These are phyloP conservation scores for Combretum micranthum DNA, from an alignment of 345 rosid genomes.

Conservation along the genomic window DNA sequence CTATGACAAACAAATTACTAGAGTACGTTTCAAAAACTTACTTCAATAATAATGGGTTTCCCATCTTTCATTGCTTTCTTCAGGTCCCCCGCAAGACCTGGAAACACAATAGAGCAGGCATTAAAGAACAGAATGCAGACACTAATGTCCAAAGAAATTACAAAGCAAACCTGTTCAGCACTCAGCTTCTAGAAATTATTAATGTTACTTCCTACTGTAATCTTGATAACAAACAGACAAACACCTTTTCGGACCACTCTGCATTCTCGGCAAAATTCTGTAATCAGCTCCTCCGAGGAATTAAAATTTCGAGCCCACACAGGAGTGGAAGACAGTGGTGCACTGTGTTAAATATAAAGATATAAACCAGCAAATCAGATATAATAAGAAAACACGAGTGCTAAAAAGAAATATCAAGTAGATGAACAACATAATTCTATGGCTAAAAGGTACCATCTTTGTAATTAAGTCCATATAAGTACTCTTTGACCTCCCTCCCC, in stretches of 20 bases:
- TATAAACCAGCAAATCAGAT: conserved; percentile 3
- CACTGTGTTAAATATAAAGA: conserved; percentile 34
- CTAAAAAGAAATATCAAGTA: neutral
- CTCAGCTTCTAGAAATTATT: conserved; percentile 6
- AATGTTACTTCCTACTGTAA: neutral
- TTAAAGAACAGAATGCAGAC: too few species aligned
- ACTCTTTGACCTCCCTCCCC: too few species aligned
- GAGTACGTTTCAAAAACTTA: conserved; percentile 8
- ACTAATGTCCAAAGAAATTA: neutral
- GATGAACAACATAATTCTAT: neutral
- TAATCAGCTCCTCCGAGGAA: conserved; percentile 83
- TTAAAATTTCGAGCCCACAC: conserved; percentile 85
- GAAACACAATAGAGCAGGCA: neutral
- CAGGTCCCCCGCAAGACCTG: conserved; percentile 97
- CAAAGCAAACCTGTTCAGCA: neutral
- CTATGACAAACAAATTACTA: too few species aligned
- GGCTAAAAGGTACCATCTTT: conserved; percentile 1
- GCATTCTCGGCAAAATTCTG: conserved; percentile 95
- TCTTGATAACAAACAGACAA: conserved; percentile 7
- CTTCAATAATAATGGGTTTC: conserved; percentile 97
- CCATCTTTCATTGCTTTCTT: conserved; percentile 99
- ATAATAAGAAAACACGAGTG: conserved; percentile 10
- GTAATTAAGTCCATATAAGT: neutral
- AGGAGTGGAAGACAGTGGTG: conserved; percentile 87
- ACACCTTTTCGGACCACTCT: conserved; percentile 96